Evolutionary conservation across 2,329 filamentous ascomycete species (phyloP), one percentile per base, ranked within the genome.

Genomic region (Epichloe scottii): DNA sequence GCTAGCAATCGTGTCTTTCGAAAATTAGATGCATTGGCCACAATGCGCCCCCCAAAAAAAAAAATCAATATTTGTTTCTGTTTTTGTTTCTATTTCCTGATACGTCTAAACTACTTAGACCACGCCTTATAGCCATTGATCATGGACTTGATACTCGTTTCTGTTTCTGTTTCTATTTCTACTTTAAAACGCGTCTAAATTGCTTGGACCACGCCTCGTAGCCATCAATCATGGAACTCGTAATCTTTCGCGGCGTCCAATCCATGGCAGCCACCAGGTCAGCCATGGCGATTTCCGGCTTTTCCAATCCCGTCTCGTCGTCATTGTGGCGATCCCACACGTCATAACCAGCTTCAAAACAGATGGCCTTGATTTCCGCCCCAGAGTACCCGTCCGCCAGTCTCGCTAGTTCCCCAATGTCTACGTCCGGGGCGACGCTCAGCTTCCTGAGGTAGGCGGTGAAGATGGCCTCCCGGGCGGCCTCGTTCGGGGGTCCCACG

Each of bases 311-410:
- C 2, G 49, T 55, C n/a, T 61, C 56, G 2, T 60, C 59, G 1
- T 66, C 64, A 3, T 66, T 61, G 38, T 57, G 61, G 6, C 63
- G 59, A 4, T 70, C 69, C 50, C 69, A 64, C 12, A 73, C 75
- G 5, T 69, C 66, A 48, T 69, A 62, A 4, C 70, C 71, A 0
- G 72, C 72, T 49, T 66, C 64, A 35, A 70, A 67, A 57, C 76
- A 78, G 3, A 79, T 72, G 4, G 71, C 71, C 52, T 73, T 70
- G 53, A 96, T 79, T 67, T 96, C 91, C 0, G 90, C 89, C 2
- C 90, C 90, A 2, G 89, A 93, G 64, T 87, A 88, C 0, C 89
- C 89, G 7, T 89, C 84, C 0, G 85, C 85, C 45, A 71, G 66
- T 15, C 64, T 61, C 5, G 87, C 86, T 33, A 95, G 68, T 46